Conservation (phyloP, 306 rosid species). For the Chamaecrista fasciculata region DNA sequence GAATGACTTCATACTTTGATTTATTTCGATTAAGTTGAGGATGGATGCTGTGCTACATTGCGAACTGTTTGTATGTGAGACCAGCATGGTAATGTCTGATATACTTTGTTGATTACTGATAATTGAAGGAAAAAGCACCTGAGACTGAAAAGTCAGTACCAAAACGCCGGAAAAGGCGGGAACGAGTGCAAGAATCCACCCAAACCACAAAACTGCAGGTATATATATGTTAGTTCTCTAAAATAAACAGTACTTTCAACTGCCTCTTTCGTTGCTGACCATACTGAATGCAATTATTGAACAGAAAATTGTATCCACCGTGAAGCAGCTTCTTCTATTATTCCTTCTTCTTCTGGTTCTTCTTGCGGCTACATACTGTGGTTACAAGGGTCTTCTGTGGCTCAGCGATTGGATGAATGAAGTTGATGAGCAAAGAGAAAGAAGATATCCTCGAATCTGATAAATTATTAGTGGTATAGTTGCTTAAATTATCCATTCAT, state of each 20-base stretch:
- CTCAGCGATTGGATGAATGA: conserved; percentile 91
- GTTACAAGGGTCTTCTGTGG: conserved; percentile 66
- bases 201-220: conserved; percentile 72
- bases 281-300: conserved; percentile 21
- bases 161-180: conserved; percentile 64
- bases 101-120: conserved; percentile 10
- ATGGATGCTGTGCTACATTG: background rate
- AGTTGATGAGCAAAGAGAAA: conserved; percentile 59
- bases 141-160: conserved; percentile 50
- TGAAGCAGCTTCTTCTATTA: conserved; percentile 55
- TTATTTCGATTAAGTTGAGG: background rate
- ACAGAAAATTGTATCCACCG: conserved; percentile 55
- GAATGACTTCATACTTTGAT: background rate
- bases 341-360: conserved; percentile 41
- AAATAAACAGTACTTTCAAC: background rate
- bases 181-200: conserved; percentile 42
- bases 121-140: conserved; percentile 60
- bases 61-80: background rate
- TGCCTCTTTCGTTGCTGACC: conserved; percentile 24
- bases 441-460: conserved; percentile 42
- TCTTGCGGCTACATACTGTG: conserved; percentile 46
- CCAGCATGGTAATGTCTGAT: conserved; percentile 12
- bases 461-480: conserved; percentile 10
- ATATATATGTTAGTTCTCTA: conserved; percentile 47
- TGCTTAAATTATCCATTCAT: background rate